These are phyloP conservation scores for Candida gigantensis DNA, from an alignment of 1,139 yeast genomes.

Conservation along the genomic window DNA sequence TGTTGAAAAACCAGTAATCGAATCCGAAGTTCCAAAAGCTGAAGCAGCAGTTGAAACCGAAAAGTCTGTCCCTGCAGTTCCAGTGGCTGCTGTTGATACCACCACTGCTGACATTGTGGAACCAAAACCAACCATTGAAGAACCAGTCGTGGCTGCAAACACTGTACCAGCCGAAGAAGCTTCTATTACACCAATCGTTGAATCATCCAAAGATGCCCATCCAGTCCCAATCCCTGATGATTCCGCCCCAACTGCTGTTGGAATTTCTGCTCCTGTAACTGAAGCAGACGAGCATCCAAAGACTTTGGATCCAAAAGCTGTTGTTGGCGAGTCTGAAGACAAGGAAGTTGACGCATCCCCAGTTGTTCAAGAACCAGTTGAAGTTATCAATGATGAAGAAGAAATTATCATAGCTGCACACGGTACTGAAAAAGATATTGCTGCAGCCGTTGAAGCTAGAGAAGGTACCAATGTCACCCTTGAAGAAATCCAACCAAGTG, in stretches of 20 bases:
- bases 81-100: conserved; percentile 1
- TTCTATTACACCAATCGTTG: conserved; percentile 6
- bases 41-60: conserved; percentile 1
- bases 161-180: conserved; percentile 7
- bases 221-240: too few species aligned
- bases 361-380: conserved; percentile 16
- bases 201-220: not conserved
- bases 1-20: too few species aligned
- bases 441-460: conserved; percentile 38
- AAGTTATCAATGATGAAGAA: conserved; percentile 17
- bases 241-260: conserved; percentile 7
- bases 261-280: conserved; percentile 9
- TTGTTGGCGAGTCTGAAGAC: conserved; percentile 18
- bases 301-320: conserved; percentile 36
- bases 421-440: conserved; percentile 32
- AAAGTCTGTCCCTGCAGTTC: not conserved
- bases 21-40: too few species aligned
- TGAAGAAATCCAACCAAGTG: conserved; percentile 47
- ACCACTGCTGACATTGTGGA: too few species aligned
- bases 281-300: conserved; percentile 17
- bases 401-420: conserved; percentile 46
- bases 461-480: conserved; percentile 41
- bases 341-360: conserved; percentile 31
- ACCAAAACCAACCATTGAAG: conserved; percentile 3
- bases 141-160: conserved; percentile 4